Evolutionary conservation across 257 asterid species (phyloP), one percentile per base, ranked within the genome.

Genomic region (Henckelia pumila): DNA sequence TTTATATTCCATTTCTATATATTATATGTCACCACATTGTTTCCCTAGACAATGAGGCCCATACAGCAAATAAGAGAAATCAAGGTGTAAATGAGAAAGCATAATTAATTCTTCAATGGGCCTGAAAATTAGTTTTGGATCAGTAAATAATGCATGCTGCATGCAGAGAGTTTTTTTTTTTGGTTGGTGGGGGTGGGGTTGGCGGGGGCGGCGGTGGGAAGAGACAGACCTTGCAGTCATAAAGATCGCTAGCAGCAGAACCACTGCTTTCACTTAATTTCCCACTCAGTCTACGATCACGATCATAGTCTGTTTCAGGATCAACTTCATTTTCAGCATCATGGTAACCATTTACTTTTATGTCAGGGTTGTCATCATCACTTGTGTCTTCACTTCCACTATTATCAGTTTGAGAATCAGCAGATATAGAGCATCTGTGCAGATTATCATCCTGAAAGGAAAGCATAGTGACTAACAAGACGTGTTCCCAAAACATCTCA

Each of bases 201-300:
- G 30, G 30, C 0, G 30, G 30, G 30, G 6, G n/a, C n/a, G n/a
- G n/a, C n/a, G n/a, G n/a, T n/a, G 30, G 71, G 69, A 69, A 53
- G 66, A 71, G 72, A 56, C 63, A 47, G 71, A 94, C 99, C 99
- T 94, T 87, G 71, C 80, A 89, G 73, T 88, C 94, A 84, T 88
- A 91, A 57, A 91, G 90, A 88, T 91, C 96, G 73, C 88, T 84
- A 67, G 91, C 86, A 68, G 85, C 91, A 64, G 96, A 91, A 70
- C 96, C 95, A 68, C 98, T 91, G 79, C 95, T 86, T 83, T 83
- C 95, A 73, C 98, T 91, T 73, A 91, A 74, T 78, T 84, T 91
- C 71, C 96, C 98, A 76, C 98, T 85, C 75, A 80, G 89, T 73
- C 88, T 86, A 32, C 96, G 94, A 67, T 82, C 92, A 69, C 52